Evolutionary conservation across 176 grass and related monocot species (phyloP).

Genomic region (Tillandsia leiboldiana): DNA sequence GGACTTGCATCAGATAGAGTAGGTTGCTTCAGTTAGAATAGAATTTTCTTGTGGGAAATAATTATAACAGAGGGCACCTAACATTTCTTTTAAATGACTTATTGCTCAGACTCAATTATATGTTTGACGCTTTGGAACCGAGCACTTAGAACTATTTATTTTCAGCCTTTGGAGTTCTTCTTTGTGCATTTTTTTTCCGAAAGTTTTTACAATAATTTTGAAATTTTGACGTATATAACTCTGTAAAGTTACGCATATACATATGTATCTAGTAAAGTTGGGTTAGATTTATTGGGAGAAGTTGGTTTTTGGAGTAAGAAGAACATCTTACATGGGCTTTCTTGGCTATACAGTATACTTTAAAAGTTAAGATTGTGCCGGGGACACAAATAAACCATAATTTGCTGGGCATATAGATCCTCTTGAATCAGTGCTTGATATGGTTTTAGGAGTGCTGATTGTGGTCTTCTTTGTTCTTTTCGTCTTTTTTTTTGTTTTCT

Average conservation of each 20-base stretch:
- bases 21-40: too few relatives aligned
- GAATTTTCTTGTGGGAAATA: background rate
- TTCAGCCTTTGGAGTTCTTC: background rate
- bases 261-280: too few relatives aligned
- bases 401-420: background rate
- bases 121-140: background rate
- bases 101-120: background rate
- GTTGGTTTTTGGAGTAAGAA: too few relatives aligned
- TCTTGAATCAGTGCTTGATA: slow-evolving; percentile 1
- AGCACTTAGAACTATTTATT: background rate
- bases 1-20: too few relatives aligned
- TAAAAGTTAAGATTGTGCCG: too few relatives aligned
- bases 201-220: background rate
- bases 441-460: slow-evolving; percentile 25
- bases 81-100: background rate
- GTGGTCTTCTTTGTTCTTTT: background rate
- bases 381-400: background rate
- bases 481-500: slow-evolving; percentile 7
- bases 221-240: too few relatives aligned
- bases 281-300: too few relatives aligned
- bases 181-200: background rate
- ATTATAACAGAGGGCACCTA: background rate
- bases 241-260: too few relatives aligned
- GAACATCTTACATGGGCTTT: too few relatives aligned
- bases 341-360: too few relatives aligned